These are phyloP conservation scores for Eucalyptus decipiens DNA, from an alignment of 345 rosid genomes.

Conservation along the genomic window DNA sequence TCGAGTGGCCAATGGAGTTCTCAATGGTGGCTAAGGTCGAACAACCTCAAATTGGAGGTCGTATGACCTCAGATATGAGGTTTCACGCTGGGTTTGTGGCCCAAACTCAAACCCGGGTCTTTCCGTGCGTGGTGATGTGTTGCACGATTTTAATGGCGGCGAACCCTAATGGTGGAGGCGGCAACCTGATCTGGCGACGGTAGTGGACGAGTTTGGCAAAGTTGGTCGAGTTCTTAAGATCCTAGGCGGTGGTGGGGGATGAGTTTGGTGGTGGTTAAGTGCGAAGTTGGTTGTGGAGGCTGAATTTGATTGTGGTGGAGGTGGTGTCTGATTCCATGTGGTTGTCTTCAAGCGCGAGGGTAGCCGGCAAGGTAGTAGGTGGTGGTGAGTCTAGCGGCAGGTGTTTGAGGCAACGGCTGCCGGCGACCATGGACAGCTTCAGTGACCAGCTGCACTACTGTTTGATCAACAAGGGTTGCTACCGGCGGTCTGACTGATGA, in stretches of 20 bases:
- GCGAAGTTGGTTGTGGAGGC: background rate
- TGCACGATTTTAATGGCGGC: background rate
- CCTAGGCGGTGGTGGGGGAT: background rate
- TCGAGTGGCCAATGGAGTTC: background rate
- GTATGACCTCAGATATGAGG: background rate
- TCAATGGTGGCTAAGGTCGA: background rate
- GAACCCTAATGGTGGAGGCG: background rate
- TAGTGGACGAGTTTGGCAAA: background rate
- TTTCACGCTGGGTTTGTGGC: background rate
- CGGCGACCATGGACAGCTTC: background rate
- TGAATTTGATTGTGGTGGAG: background rate
- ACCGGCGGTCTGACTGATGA: background rate
- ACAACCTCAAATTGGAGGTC: background rate
- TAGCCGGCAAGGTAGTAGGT: background rate
- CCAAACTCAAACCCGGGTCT: background rate
- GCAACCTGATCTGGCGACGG: background rate
- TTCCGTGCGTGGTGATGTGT: background rate
- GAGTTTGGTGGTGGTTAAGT: background rate
- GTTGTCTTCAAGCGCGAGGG: background rate
- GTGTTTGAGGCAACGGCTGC: background rate
- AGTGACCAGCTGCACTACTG: background rate
- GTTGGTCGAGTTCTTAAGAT: background rate
- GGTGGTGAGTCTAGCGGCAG: background rate
- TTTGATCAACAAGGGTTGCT: background rate
- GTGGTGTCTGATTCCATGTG: background rate